Evolutionary conservation across 345 rosid species (phyloP), one percentile per base, ranked within the genome.

Genomic region (Crucihimalaya himalaica): DNA sequence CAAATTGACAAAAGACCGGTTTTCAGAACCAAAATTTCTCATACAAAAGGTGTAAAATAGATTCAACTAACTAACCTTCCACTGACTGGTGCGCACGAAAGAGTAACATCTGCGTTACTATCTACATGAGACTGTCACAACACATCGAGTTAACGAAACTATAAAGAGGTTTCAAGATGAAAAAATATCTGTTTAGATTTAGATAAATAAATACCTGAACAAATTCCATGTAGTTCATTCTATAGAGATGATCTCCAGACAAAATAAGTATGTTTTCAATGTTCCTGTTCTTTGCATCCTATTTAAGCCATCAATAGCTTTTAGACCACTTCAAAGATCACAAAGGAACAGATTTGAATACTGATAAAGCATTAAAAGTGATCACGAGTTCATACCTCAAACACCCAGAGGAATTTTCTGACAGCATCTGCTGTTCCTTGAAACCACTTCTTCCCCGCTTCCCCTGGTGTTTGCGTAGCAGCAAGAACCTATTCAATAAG

Each of bases 381-480:
- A 37, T 59, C 32, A 5, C 1, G 42, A 55, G 13, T 53, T 8
- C 71, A 67, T 79, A 88, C 98, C 91, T 93, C 95, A 71, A 93
- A 85, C 50, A 93, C 61, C 98, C 97, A 90, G 12, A 82, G 61
- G 68, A 90, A 93, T 57, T 87, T 93, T 79, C 97, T 87, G 27
- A 90, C 95, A 62, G 97, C 97, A 83, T 93, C 98, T 28, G 97
- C 97, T 70, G 98, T 93, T 47, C 98, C 98, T 81, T 90, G 95
- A 78, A 92, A 92, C 98, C 97, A 93, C 75, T 80, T 88, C 73
- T 86, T 87, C 71, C 96, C 98, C 1, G 86, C 80, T 78, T 87
- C 91, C 9, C 98, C 96, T 3, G 88, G 83, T 57, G 98, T 92
- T 83, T 92, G 95, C 48, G 96, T 92, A 42, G 98, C 96, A 31